Evolutionary conservation across 176 grass and related monocot genomes (phyloP), one percentile per base, ranked within the genome.

Genomic region (Bromus sterilis): DNA sequence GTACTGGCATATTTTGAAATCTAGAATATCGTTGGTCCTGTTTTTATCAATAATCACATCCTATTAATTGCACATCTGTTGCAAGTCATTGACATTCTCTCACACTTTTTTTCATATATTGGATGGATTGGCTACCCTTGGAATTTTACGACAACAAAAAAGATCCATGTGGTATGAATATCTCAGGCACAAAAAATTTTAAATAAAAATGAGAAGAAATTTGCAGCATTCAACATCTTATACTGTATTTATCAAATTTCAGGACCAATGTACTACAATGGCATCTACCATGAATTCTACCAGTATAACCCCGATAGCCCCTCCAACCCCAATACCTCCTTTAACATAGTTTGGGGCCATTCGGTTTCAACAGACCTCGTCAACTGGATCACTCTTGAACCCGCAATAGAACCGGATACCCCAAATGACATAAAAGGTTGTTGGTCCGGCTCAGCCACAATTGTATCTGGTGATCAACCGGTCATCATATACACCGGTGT

Each of bases 261-360:
- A 98, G 95, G 95, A 48, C 95, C 95, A 11, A 91, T 98, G 92
- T 98, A 94, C 90, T 93, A 91, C 90, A 98, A 91, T 43, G 95
- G 95, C 58, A 40, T 94, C 72, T 98, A 98, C 76, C 95, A 98
- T 42, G 81, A 89, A 11, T 94, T 98, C 78, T 98, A 94, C 83
- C 95, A 98, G 74, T 97, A 91, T 78, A 97, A 97, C 60, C 91
- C 91, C 11, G 76, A 91, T 0, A 84, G 86, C 14, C 57, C 91
- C 0, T 51, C 21, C 48, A 51, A 51, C 8, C 48, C 48, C 18
- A 51, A 51, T 21, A 51, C 48, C 18, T 51, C 48, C 0, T 2
- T 8, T 3, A 68, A 97, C 84, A 93, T 89, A 75, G 74, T 86
- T 18, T 93, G 94, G 94, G 94, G 31, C 1, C 94, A 97, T 80